phyloP scores from a whole-genome alignment of 2,329 filamentous ascomycete species.

The Fusarium decemcellulare region DNA sequence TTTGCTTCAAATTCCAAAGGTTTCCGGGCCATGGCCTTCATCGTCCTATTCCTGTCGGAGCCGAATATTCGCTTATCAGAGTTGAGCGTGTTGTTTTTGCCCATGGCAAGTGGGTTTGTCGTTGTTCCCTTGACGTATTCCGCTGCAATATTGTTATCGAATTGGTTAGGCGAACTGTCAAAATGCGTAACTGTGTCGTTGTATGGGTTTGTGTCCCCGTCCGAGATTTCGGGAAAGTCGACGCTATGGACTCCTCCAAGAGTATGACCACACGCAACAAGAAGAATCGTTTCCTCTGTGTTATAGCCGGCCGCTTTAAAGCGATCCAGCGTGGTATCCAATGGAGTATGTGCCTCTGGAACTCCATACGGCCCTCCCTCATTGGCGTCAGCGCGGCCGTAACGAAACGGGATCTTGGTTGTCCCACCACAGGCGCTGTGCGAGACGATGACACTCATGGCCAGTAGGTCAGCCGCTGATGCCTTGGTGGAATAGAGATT shows the following conservation, averaged over 20 bases:
- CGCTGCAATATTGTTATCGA: slow-evolving; percentile 59
- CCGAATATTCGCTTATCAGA: slow-evolving; percentile 60
- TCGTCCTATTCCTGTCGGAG: slow-evolving; percentile 60
- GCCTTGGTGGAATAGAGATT: slow-evolving; percentile 24
- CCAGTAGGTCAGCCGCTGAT: slow-evolving; percentile 48
- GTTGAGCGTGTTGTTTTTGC: slow-evolving; percentile 52
- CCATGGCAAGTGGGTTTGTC: slow-evolving; percentile 58
- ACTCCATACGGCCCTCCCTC: slow-evolving; percentile 48
- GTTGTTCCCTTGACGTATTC: slow-evolving; percentile 59
- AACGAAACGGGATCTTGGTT: slow-evolving; percentile 46
- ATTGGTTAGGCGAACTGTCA: slow-evolving; percentile 54
- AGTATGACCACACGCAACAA: slow-evolving; percentile 53
- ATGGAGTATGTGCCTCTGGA: slow-evolving; percentile 46
- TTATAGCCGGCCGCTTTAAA: slow-evolving; percentile 50
- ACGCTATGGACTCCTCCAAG: slow-evolving; percentile 59
- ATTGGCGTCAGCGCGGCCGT: slow-evolving; percentile 48
- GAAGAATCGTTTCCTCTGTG: slow-evolving; percentile 51
- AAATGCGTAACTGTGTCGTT: slow-evolving; percentile 50
- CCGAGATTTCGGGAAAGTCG: slow-evolving; percentile 57
- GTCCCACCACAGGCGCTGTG: slow-evolving; percentile 58
- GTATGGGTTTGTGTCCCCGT: slow-evolving; percentile 2
- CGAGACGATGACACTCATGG: slow-evolving; percentile 48
- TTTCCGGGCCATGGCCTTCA: slow-evolving; percentile 53
- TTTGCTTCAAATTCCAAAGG: slow-evolving; percentile 52
- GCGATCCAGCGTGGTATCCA: slow-evolving; percentile 39